Evolutionary conservation across 2,329 filamentous ascomycete genomes (phyloP).

Genomic region (Aspergillaceae sp.): DNA sequence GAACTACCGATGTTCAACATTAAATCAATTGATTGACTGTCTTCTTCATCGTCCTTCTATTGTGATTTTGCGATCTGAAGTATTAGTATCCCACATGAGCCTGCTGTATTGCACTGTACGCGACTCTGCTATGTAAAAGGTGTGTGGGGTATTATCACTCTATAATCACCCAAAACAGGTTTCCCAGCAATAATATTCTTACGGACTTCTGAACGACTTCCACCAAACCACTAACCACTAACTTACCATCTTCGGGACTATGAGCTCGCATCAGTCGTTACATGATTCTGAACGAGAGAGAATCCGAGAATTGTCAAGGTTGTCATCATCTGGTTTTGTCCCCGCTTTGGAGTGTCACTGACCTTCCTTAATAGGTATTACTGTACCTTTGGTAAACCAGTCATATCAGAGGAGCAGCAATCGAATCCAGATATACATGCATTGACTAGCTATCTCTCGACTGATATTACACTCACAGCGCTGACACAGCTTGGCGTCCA

Average conservation of each 20-base stretch:
- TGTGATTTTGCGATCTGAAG: too few species aligned
- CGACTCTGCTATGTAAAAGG: too few species aligned
- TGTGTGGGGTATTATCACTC: too few species aligned
- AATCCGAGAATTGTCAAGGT: constrained; percentile 11
- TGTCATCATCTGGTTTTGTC: neutral
- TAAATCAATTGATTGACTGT: too few species aligned
- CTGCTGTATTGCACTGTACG: too few species aligned
- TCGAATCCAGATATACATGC: neutral
- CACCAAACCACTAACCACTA: neutral
- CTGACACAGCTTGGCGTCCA: constrained; percentile 43
- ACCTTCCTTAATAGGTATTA: constrained; percentile 6
- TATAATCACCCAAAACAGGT: neutral
- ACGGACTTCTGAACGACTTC: neutral
- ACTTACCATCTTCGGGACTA: neutral
- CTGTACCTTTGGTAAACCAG: constrained; percentile 7
- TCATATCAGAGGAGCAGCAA: constrained; percentile 1
- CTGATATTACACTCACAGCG: constrained; percentile 34
- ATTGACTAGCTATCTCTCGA: neutral
- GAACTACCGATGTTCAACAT: too few species aligned
- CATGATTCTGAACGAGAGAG: constrained; percentile 9
- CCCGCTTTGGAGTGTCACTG: neutral
- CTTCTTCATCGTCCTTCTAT: too few species aligned
- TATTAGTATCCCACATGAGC: too few species aligned
- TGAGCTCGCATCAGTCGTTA: constrained; percentile 1
- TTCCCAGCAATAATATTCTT: neutral